Base-by-base conservation (phyloP, 441 rosid genomes). In the Arabidopsis lyrata region DNA sequence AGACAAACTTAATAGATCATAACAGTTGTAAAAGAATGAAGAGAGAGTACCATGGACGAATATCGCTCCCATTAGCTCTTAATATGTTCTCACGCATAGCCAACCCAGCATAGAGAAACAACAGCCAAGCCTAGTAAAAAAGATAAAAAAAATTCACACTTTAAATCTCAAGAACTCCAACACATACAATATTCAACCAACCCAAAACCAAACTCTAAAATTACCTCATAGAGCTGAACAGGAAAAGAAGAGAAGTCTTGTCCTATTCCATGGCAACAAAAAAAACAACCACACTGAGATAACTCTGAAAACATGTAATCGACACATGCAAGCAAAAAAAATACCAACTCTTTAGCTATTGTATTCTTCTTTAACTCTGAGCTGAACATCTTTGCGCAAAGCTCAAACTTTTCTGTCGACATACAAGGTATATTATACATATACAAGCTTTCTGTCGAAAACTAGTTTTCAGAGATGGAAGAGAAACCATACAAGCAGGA, bases 321-420 rank as follows among this genome's bases (percentile, higher is more conserved):
- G n/a, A 7, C 1, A 2, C 71, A 64, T 63, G 66, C 49, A 58
- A 59, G 31, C 18, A 57, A 36, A 24, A 15, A 63, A 41, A n/a
- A 52, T 12, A 72, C 70, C 47, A 67, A 81, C 89, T 81, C 98
- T 86, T 81, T 90, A 95, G 70, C 91, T 82, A 81, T 93, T 95
- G 84, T 95, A 95, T 81, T 95, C 98, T 82, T 95, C 99, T 85
- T 95, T 95, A 73, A 90, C 98, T 86, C 93, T 95, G 78, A 91
- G 84, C 65, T 90, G 98, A 47, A 95, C 83, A 42, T 93, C 99
- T 81, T 91, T 93, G 58, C 88, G 87, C 58, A 85, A 74, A 54
- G 98, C 99, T 20, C 92, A 86, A 44, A 95, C 99, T n/a, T n/a
- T n/a, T n/a, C n/a, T n/a, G n/a, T n/a, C n/a, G n/a, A n/a, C n/a